Percentiles rank a stretch among this genome's conserved stretches.
Conservation (phyloP, 108 stramenopile genomes). For the Skeletonema grethae region DNA sequence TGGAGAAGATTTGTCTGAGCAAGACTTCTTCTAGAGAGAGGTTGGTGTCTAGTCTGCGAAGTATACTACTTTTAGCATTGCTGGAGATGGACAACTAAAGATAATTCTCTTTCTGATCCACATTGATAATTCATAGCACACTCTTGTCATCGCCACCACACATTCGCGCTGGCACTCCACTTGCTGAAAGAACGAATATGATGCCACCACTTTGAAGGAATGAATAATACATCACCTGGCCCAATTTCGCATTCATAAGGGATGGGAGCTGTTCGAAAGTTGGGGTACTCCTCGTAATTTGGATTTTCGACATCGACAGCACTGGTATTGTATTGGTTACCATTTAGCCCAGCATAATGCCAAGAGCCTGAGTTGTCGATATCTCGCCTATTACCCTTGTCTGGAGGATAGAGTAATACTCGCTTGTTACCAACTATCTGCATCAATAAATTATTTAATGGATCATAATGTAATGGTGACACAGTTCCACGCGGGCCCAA, state of each 20-base stretch:
- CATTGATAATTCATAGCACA: too few species aligned
- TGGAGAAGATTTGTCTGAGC: constrained; percentile 69
- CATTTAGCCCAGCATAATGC: constrained; percentile 60
- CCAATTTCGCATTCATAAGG: constrained; percentile 52
- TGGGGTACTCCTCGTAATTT: constrained; percentile 49
- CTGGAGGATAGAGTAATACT: constrained; percentile 56
- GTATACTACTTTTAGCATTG: background rate
- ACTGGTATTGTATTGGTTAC: constrained; percentile 80
- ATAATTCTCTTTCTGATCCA: background rate
- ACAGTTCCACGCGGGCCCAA: constrained; percentile 69
- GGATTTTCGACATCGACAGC: constrained; percentile 60
- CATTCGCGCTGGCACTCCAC: constrained; percentile 63
- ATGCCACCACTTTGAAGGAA: constrained; percentile 84
- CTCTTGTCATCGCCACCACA: constrained; percentile 72
- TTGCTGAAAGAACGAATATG: constrained; percentile 67
- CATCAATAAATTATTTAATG: constrained; percentile 79
- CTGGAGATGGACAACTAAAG: background rate
- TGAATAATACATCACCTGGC: constrained; percentile 73
- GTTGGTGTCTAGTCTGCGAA: background rate
- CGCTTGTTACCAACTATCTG: constrained; percentile 74
- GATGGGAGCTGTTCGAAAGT: constrained; percentile 44
- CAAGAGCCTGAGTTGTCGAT: constrained; percentile 27
- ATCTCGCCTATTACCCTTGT: background rate
- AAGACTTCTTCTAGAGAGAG: constrained; percentile 67
- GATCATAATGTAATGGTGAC: constrained; percentile 82